Base-by-base conservation (phyloP, 1,139 yeast genomes). In the Zhuliangozyma blackwelliae region DNA sequence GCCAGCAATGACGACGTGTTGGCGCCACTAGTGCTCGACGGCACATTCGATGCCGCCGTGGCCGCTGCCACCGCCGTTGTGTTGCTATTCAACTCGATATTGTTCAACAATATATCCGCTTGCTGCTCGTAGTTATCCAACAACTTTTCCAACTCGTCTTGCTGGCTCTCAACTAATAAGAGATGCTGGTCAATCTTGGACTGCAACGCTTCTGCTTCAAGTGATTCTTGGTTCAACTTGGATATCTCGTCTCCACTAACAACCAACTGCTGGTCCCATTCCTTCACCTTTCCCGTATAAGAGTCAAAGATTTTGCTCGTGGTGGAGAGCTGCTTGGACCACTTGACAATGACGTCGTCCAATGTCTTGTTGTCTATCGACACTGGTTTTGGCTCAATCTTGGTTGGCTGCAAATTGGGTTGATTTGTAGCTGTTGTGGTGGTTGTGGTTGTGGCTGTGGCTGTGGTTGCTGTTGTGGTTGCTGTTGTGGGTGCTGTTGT, bases 261-360 rank as follows among this genome's bases (percentile, higher is more conserved):
- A 10, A 88, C 90, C 37, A 92, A 69, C 25, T 83, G 79, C 41
- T 78, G 77, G 59, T 94, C 98, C 96, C 97, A 90, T 38, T 75
- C 73, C 43, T 82, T 80, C 22, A 90, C 81, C 44, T 82, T 84
- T 13, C 70, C 64, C 13, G 96, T 83, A 53, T 86, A 94, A n/a
- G 72, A 61, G 43, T 82, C 83, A 61, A 90, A 92, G 27, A 86
- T 81, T 23, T 72, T 70, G 1, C 92, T 77, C 1, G 95, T 80
- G 19, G 77, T 72, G 4, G 90, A 72, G 43, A 92, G 65, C 49
- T 94, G 95, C 40, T 79, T 78, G 1, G 97, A 85, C 99, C 98
- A 94, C 60, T 85, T 89, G 25, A 89, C 77, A 36, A 94, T 85
- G 46, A 92, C 74, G 56, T 92, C 98, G 52, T 92, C 98, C 56